Evolutionary conservation across 768 basidiomycete species (phyloP).

Genomic region (Mycena venus): DNA sequence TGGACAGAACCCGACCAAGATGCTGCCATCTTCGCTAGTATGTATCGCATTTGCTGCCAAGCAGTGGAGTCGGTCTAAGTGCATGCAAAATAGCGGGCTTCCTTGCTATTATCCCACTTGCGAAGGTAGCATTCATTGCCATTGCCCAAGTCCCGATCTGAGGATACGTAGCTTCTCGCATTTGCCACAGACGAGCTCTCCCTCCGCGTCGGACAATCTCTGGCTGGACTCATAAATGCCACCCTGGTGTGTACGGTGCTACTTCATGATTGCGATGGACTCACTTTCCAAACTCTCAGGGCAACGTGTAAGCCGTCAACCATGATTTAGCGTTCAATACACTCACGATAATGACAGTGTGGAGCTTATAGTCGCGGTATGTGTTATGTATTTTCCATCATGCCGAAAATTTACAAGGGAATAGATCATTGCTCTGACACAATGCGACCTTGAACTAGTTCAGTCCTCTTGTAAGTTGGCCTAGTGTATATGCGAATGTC

Average conservation of each 20-base stretch:
- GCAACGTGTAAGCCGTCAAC: conserved; percentile 30
- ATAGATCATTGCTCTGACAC: conserved; percentile 33
- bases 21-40: conserved; percentile 67
- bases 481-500: conserved; percentile 23
- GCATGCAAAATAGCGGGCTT: conserved; percentile 57
- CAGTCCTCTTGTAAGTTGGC: conserved; percentile 67
- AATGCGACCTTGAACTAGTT: conserved; percentile 65
- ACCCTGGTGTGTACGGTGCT: conserved; percentile 57
- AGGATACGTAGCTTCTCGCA: conserved; percentile 59
- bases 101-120: conserved; percentile 73
- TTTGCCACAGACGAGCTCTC: conserved; percentile 79
- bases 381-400: conserved; percentile 23
- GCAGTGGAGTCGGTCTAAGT: not conserved
- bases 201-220: conserved; percentile 69
- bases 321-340: not conserved
- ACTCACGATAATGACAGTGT: conserved; percentile 26
- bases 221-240: conserved; percentile 75
- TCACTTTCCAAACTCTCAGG: conserved; percentile 20
- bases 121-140: conserved; percentile 55
- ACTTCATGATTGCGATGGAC: not conserved
- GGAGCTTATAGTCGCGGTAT: conserved; percentile 69
- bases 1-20: conserved; percentile 51
- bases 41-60: conserved; percentile 33
- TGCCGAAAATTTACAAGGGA: not conserved
- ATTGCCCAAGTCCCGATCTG: no score